Percentiles rank a stretch among this genome's conserved stretches.
phyloP scores from a whole-genome alignment of 2,329 filamentous ascomycete species.

The Byssothecium circinans region DNA sequence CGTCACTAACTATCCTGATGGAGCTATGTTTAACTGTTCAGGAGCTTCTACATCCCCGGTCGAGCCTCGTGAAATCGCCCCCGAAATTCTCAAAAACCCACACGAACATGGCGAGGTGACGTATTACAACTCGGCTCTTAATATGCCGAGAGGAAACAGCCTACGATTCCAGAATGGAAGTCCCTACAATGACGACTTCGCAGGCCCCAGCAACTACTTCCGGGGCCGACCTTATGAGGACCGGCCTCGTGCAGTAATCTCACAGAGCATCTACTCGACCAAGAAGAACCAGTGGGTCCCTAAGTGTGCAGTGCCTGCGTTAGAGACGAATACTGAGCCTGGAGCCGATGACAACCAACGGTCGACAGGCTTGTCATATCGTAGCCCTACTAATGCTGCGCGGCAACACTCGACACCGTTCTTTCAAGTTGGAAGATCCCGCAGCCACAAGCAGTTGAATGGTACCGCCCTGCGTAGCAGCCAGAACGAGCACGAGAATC shows the following conservation, averaged over 20 bases:
- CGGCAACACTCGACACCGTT: neutral
- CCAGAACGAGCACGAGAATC: neutral
- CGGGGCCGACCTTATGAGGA: neutral
- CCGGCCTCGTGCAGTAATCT: neutral
- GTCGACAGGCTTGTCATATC: too few species aligned
- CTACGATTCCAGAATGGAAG: constrained; percentile 7
- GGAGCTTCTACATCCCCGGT: neutral
- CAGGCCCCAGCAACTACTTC: constrained; percentile 6
- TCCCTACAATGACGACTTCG: neutral
- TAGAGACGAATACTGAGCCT: constrained; percentile 7
- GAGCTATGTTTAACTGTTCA: neutral
- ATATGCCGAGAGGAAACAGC: neutral
- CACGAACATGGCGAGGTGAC: neutral
- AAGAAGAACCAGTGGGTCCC: neutral
- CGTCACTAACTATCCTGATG: neutral
- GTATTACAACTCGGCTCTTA: neutral
- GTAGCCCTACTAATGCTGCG: too few species aligned
- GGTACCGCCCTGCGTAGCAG: neutral
- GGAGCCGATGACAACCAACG: neutral
- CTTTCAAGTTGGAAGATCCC: neutral
- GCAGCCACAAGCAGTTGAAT: neutral
- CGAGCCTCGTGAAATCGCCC: neutral
- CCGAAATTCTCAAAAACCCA: neutral
- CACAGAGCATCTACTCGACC: neutral
- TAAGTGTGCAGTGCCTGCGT: constrained; percentile 1